Conservation (phyloP, 106 monocot species). For the Cymbidium sinense region DNA sequence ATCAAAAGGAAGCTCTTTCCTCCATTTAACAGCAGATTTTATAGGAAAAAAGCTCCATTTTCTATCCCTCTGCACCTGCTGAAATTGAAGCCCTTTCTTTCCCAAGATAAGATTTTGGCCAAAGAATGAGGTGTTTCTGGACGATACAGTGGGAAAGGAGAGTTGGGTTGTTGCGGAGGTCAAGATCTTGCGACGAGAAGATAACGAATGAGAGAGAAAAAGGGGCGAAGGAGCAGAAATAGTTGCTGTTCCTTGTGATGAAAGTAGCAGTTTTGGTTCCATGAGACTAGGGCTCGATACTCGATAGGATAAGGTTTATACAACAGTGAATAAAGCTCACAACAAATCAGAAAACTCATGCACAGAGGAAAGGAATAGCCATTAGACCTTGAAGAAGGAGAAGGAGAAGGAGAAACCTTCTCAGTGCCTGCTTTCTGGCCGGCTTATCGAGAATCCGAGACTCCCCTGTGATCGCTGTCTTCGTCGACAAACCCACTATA, state of each 20-base stretch:
- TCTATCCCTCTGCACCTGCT: constrained; percentile 5
- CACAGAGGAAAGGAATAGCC: background rate
- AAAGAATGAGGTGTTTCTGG: constrained; percentile 26
- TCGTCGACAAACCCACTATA: no score
- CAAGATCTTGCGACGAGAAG: constrained; percentile 1
- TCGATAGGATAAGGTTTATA: constrained; percentile 3
- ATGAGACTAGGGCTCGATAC: constrained; percentile 8
- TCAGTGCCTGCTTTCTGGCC: background rate
- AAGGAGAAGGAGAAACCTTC: background rate
- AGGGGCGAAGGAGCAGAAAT: constrained; percentile 15
- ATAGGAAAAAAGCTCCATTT: constrained; percentile 10
- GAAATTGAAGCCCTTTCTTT: background rate
- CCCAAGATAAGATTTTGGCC: constrained; percentile 26
- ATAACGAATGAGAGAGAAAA: constrained; percentile 10
- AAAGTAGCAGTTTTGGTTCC: constrained; percentile 40
- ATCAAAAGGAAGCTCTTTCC: constrained; percentile 88
- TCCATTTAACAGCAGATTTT: constrained; percentile 54
- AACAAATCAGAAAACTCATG: background rate
- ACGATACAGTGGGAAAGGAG: constrained; percentile 7
- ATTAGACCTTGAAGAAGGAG: background rate
- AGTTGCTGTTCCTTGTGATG: constrained; percentile 19
- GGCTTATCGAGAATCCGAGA: background rate
- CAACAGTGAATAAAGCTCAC: background rate
- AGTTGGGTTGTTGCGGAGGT: constrained; percentile 14
- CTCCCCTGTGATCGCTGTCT: no score